phyloP scores from a whole-genome alignment of 768 basidiomycete species.

The Auricularia sp. region DNA sequence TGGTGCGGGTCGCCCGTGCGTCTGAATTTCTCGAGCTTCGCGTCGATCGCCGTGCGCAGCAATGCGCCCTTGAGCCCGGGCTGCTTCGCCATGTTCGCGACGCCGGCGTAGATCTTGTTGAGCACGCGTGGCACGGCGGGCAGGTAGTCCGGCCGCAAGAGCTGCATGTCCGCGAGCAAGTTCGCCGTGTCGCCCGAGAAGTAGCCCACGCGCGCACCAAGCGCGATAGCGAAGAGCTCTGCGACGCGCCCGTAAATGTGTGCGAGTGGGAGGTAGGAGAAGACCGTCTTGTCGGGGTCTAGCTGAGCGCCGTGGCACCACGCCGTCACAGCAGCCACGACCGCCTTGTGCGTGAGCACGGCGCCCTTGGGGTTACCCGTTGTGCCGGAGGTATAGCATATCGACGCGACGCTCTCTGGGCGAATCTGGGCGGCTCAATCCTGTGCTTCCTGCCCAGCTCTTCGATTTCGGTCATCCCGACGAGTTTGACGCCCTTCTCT shows the following conservation, averaged over 20 bases:
- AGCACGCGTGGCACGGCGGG: constrained; percentile 81
- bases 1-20: constrained; percentile 65
- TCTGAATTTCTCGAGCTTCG: constrained; percentile 62
- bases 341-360: constrained; percentile 60
- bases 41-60: constrained; percentile 69
- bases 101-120: constrained; percentile 63
- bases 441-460: constrained; percentile 57
- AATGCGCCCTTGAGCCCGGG: constrained; percentile 69
- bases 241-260: constrained; percentile 69
- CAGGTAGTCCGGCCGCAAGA: constrained; percentile 75
- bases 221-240: constrained; percentile 46
- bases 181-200: constrained; percentile 80
- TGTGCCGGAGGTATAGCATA: constrained; percentile 93
- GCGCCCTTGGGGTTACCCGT: constrained; percentile 79
- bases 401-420: constrained; percentile 63
- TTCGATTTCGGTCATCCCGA: constrained; percentile 72
- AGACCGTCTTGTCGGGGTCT: constrained; percentile 30
- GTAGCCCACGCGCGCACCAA: constrained; percentile 71
- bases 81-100: constrained; percentile 41
- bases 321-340: constrained; percentile 50
- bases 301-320: constrained; percentile 46
- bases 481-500: constrained; percentile 50
- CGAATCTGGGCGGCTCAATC: constrained; percentile 46
- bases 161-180: constrained; percentile 83
- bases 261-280: constrained; percentile 80